Evolutionary conservation across 345 rosid species (phyloP).

Genomic region (Alliaria petiolata): DNA sequence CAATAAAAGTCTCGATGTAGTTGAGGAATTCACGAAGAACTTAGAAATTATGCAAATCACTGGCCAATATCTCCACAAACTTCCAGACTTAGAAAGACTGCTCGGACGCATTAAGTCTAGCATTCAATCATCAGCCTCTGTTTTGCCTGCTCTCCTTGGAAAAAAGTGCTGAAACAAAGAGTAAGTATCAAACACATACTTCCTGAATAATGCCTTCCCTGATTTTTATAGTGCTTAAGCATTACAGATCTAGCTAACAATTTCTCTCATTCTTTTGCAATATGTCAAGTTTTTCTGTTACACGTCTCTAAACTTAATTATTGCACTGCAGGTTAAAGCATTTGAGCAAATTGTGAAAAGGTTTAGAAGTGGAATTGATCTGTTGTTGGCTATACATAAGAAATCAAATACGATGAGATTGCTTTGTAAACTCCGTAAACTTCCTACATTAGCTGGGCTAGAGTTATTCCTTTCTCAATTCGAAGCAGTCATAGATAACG

Average conservation of each 20-base stretch:
- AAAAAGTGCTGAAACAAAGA: constrained; percentile 61
- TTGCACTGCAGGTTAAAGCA: constrained; percentile 60
- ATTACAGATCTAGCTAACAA: not conserved
- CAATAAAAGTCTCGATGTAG: constrained; percentile 70
- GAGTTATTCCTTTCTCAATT: constrained; percentile 65
- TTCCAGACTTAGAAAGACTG: constrained; percentile 87
- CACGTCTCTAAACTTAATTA: not conserved
- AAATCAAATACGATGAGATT: constrained; percentile 41
- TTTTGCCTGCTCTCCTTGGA: constrained; percentile 67
- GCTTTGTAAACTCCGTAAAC: constrained; percentile 49
- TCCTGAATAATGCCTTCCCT: not conserved
- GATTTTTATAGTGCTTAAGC: not conserved
- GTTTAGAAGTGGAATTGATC: constrained; percentile 66
- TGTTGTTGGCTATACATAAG: constrained; percentile 53
- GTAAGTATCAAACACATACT: constrained; percentile 38
- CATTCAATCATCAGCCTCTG: constrained; percentile 55
- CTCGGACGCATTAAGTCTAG: constrained; percentile 77
- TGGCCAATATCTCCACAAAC: constrained; percentile 59
- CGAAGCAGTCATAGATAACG: constrained; percentile 89
- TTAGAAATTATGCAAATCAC: constrained; percentile 50
- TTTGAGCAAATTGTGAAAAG: constrained; percentile 88
- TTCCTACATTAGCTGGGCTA: constrained; percentile 59
- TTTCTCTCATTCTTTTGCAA: not conserved
- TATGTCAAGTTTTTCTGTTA: constrained; percentile 1
- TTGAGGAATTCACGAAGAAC: constrained; percentile 47